Percentiles rank a stretch among this genome's conserved stretches.
These are phyloP conservation scores for Solanum lycopersicoides DNA, from an alignment of 257 asterid species.

Conservation along the genomic window DNA sequence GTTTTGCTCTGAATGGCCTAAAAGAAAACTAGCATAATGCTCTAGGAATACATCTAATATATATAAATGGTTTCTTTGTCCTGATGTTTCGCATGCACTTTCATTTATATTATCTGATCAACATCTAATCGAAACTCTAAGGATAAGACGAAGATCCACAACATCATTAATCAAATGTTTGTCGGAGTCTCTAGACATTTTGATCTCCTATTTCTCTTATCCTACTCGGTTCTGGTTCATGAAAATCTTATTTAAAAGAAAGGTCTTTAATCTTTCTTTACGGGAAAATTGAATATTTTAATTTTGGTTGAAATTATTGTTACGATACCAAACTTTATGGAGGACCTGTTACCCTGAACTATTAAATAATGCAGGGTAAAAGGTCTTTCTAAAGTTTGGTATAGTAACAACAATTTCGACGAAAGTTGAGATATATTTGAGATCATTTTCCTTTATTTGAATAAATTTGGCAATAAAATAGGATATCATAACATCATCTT, in stretches of 20 bases:
- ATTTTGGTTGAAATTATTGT: too few relatives aligned
- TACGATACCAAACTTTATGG: too few relatives aligned
- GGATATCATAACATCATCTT: neutral
- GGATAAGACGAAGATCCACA: neutral
- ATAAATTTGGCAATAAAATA: neutral
- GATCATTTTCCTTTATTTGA: too few relatives aligned
- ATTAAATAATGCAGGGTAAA: too few relatives aligned
- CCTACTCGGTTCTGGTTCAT: neutral
- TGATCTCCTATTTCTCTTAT: neutral
- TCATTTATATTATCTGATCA: neutral
- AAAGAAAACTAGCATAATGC: neutral
- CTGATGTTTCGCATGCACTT: neutral
- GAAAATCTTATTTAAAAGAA: neutral
- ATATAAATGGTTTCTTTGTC: neutral
- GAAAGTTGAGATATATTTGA: too few relatives aligned
- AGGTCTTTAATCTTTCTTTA: neutral
- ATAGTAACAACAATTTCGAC: too few relatives aligned
- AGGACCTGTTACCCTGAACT: too few relatives aligned
- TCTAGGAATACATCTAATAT: neutral
- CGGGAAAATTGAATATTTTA: too few relatives aligned
- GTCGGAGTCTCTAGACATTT: neutral
- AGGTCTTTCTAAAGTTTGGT: too few relatives aligned
- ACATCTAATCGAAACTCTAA: neutral
- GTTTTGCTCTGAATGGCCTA: neutral
- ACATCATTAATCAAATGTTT: neutral